Evolutionary conservation across 163 green algal species (phyloP), one percentile per base, ranked within the genome.

Genomic region (Trebouxiophyceae sp.): DNA sequence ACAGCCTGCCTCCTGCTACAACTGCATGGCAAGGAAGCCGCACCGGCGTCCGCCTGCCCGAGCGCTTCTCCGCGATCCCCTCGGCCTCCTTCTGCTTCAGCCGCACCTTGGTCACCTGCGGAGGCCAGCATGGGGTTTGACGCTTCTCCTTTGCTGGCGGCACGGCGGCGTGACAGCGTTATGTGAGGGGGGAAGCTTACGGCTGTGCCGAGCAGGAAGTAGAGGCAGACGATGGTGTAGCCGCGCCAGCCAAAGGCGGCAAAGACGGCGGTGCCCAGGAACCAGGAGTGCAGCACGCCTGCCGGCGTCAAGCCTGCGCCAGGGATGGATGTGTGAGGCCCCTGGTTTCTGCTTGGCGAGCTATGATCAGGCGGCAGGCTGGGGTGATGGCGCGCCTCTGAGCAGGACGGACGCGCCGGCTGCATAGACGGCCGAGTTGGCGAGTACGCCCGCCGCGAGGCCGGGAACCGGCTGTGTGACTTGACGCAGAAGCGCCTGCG

Each of bases 11-110:
- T 50, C 19, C 39, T 16, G 12, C 39, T n/a, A 50, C 12, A 50
- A 12, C 19, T 50, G 39, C 12, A 50, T 50, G 12, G 39, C 19
- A 50, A 16, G 39, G 39, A 16, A 24, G 8, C 4, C 56, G 63
- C 44, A 86, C 79, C 32, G 77, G 44, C 0, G 71, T 78, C 0
- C 93, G 54, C n/a, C 86, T 66, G 0, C 89, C 89, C 22, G 80
- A 91, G 0, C 88, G 74, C 8, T 87, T 86, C 65, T 99, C 93
- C 16, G 92, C 93, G 50, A 96, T 99, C 26, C 93, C 93, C 73
- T 97, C 91, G 34, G 66, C 60, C 66, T 97, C 78, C 80, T 99
- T 99, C 73, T 97, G 81, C 69, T 92, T 78, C 62, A 98, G 68
- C 72, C 90, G 91, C 19, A 99, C 39, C 60, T 97, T 98, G 1